A percentile compares a stretch with the other conserved stretches of the same genome.
Conservation (phyloP, 2,329 filamentous ascomycete genomes). For the Aschersonia sp. region DNA sequence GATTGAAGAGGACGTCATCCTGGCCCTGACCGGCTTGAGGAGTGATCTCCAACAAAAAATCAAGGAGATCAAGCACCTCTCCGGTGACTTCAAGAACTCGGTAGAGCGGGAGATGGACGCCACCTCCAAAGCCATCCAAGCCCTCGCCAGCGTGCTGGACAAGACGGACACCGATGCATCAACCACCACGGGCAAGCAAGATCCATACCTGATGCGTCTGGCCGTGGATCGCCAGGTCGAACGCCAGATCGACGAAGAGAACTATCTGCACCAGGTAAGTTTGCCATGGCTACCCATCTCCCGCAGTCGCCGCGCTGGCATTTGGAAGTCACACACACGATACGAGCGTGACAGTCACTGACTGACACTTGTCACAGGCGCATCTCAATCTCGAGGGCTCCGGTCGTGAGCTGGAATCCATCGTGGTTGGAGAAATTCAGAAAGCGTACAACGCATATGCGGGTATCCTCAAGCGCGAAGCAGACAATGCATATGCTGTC, state of each 20-base stretch:
- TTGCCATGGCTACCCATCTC: background rate
- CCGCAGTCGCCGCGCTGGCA: too few species aligned
- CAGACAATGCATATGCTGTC: slow-evolving; percentile 63
- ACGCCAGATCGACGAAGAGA: slow-evolving; percentile 89
- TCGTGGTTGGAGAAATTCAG: slow-evolving; percentile 93
- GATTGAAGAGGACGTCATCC: slow-evolving; percentile 82
- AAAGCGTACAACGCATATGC: slow-evolving; percentile 94
- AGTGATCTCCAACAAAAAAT: slow-evolving; percentile 90
- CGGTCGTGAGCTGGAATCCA: slow-evolving; percentile 85
- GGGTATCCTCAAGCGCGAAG: slow-evolving; percentile 80
- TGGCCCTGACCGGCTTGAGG: slow-evolving; percentile 70
- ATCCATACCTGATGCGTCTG: slow-evolving; percentile 78
- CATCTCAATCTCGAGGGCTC: slow-evolving; percentile 91
- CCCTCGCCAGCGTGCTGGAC: slow-evolving; percentile 68
- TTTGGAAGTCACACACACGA: too few species aligned
- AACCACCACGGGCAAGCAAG: slow-evolving; percentile 64
- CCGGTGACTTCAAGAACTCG: slow-evolving; percentile 91
- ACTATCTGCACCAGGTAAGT: slow-evolving; percentile 79
- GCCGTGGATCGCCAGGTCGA: slow-evolving; percentile 83
- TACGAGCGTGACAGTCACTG: background rate
- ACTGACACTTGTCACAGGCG: slow-evolving; percentile 37
- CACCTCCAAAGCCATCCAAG: slow-evolving; percentile 64
- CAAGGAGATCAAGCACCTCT: slow-evolving; percentile 91
- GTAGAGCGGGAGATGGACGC: slow-evolving; percentile 89
- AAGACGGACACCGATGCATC: slow-evolving; percentile 66